These are phyloP conservation scores for Coemansia aciculifera DNA, from an alignment of 192 early-diverging fungal species.

Conservation along the genomic window DNA sequence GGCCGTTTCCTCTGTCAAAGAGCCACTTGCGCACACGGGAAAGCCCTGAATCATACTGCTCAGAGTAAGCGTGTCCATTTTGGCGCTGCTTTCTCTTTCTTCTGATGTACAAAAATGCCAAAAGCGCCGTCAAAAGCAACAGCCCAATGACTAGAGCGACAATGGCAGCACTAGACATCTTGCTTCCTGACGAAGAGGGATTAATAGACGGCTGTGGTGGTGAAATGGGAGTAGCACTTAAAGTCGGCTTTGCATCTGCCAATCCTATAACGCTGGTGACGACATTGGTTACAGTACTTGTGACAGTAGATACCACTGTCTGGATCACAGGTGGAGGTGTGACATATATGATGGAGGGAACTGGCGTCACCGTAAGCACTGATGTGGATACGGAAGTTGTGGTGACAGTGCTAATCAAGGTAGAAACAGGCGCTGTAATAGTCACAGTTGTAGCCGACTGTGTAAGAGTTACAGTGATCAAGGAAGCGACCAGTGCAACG, in stretches of 20 bases:
- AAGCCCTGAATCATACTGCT: background rate
- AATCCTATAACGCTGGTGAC: background rate
- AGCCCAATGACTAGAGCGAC: conserved; percentile 16
- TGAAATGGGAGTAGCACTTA: background rate
- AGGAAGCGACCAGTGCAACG: background rate
- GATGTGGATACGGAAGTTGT: background rate
- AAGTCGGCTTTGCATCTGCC: background rate
- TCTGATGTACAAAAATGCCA: conserved; percentile 4
- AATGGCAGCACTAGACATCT: conserved; percentile 15
- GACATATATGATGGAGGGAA: background rate
- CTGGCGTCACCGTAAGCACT: background rate
- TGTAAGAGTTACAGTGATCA: background rate
- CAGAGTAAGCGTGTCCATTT: background rate
- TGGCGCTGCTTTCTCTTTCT: conserved; percentile 6
- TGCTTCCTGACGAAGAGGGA: background rate
- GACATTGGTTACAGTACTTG: background rate
- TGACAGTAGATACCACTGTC: background rate
- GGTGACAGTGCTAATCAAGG: background rate
- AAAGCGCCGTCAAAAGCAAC: conserved; percentile 14
- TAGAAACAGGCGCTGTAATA: background rate
- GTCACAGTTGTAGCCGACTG: background rate
- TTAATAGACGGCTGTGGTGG: background rate
- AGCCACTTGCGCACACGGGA: conserved; percentile 2
- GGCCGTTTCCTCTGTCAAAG: background rate
- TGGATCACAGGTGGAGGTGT: background rate